Base-by-base conservation (phyloP, 1,139 yeast genomes). In the Yamadazyma pseudoaaseri region DNA sequence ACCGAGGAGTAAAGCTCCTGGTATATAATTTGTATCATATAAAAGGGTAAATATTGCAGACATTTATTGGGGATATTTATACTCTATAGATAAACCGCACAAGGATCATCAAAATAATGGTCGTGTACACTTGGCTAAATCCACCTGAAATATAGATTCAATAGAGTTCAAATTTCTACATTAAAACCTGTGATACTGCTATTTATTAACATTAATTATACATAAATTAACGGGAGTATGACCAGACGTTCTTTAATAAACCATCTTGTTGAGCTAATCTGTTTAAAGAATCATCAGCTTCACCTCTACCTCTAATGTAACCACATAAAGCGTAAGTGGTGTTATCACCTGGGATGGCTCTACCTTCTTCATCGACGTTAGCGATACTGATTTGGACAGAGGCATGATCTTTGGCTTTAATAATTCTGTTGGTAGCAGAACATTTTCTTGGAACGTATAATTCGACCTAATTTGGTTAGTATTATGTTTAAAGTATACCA, bases 371-470 rank as follows among this genome's bases (percentile, higher is more conserved):
- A 69, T 92, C 97, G 63, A 70, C 70, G 55, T 69, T 68, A 50
- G 76, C 76, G 49, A 70, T 65, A 70, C 60, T 66, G 58, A 70
- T 66, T 60, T 92, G 98, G 60, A 94, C 97, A 53, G 97, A 86
- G 58, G 97, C 94, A 74, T 92, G 98, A 78, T 92, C 99, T 82
- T 92, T 90, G 66, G 98, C 94, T 82, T 87, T 89, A 83, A 92
- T 90, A 79, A 94, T 89, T 81, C 97, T 90, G 97, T 89, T 90
- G 78, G 98, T 89, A 68, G 98, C 99, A 76, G 97, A 92, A 82
- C 99, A 92, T 82, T 92, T 92, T 86, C 98, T 87, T 81, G 99
- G 99, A 76, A 92, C 96, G 95, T 92, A 92, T 76, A 92, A 90
- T 83, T 94, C 99, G 76, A 92, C 96, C 96, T 87, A 52, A 30